Evolutionary conservation across 345 rosid species (phyloP).

Genomic region (Moringa oleifera): DNA sequence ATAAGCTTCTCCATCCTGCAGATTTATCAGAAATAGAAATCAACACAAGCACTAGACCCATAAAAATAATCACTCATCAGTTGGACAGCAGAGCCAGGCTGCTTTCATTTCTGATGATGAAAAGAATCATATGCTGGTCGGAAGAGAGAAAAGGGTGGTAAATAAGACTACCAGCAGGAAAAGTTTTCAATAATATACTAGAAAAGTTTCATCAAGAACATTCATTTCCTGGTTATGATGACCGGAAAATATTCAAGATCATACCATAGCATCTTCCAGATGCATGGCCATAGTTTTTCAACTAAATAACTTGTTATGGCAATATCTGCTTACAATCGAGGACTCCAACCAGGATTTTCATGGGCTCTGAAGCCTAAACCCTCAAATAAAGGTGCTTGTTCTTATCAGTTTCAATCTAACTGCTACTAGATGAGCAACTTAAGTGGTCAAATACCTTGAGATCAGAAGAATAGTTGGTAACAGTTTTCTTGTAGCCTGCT

Average conservation of each 20-base stretch:
- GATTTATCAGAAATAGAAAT: constrained; percentile 14
- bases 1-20: constrained; percentile 89
- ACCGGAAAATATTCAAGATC: no score
- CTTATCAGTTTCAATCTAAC: not conserved
- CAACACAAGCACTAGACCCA: constrained; percentile 1
- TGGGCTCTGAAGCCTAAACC: no score
- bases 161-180: not conserved
- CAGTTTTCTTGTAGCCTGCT: constrained; percentile 81
- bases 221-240: no score
- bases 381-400: not conserved
- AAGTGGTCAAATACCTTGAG: constrained; percentile 49
- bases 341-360: no score
- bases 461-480: constrained; percentile 79
- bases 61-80: no score
- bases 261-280: no score
- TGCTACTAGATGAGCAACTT: constrained; percentile 3
- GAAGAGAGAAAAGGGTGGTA: not conserved
- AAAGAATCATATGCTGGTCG: not conserved
- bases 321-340: no score
- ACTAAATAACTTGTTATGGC: no score
- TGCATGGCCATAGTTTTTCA: no score
- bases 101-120: not conserved
- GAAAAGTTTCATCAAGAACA: no score
- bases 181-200: no score
- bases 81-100: not conserved